Evolutionary conservation across 2,329 filamentous ascomycete species (phyloP), one percentile per base, ranked within the genome.

Genomic region (Neonectria coccinea): DNA sequence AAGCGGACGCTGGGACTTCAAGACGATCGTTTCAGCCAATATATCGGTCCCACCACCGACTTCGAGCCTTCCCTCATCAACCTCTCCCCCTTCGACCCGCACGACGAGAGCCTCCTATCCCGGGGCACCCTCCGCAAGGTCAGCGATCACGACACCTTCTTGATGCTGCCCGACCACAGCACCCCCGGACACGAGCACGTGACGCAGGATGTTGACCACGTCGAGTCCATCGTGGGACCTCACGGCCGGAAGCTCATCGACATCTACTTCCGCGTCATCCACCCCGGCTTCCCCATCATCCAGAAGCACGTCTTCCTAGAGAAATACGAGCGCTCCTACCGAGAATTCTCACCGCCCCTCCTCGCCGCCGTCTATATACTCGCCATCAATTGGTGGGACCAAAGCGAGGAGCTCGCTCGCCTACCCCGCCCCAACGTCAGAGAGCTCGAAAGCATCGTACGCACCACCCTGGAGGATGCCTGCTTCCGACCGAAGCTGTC

Each of bases 371-470:
- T 97, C 72, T 96, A 97, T 74, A 88, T 97, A 25, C 82, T 97
- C 25, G 92, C 94, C 9, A 86, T 97, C 73, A 94, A 95, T 77
- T 97, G 94, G 90, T 96, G 94, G 89, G 89, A 93, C 56, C 86
- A 92, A 66, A 91, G 89, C 67, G 86, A 89, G 18, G 87, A 89
- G 22, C 84, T 95, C 25, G 86, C 88, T 42, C 81, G 83, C 20
- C 82, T 87, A 25, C 87, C 88, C 22, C 88, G 88, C 64, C 93
- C 93, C 1, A 89, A 97, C 78, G 85, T 92, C n/a, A 82, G 83
- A 42, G 88, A 89, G 62, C 81, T 97, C 22, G 93, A 97, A 78
- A 85, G 87, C 64, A 85, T 96, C 47, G 90, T 94, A 48, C 87
- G 90, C 72, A 87, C 88, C 61, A 89, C 92, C 16, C 83, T 97